Conservation (phyloP, 1,284 basidiomycete species). For the Xerocomus nothofagi region DNA sequence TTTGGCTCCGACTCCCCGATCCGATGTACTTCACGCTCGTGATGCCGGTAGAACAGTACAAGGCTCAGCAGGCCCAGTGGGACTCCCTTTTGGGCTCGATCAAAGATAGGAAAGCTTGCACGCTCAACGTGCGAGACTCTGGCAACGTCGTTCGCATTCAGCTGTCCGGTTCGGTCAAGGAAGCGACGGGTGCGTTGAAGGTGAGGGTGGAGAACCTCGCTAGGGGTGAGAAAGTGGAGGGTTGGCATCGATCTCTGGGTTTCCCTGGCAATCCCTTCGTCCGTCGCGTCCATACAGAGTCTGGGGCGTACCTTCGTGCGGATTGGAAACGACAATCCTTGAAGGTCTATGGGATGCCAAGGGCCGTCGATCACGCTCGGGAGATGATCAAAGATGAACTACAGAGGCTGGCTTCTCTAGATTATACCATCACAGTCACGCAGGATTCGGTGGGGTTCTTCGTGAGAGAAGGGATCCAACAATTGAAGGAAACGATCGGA, state of each 20-base stretch:
- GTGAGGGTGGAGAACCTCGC: slow-evolving; percentile 56
- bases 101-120: slow-evolving; percentile 34
- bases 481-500: slow-evolving; percentile 49
- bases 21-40: slow-evolving; percentile 48
- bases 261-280: slow-evolving; percentile 36
- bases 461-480: slow-evolving; percentile 45
- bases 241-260: slow-evolving; percentile 49
- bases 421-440: slow-evolving; percentile 40
- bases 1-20: slow-evolving; percentile 42
- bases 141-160: slow-evolving; percentile 27
- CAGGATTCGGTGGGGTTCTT: slow-evolving; percentile 46
- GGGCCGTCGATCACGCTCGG: slow-evolving; percentile 39
- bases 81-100: slow-evolving; percentile 38
- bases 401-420: slow-evolving; percentile 41
- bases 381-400: slow-evolving; percentile 44
- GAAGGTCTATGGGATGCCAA: slow-evolving; percentile 42
- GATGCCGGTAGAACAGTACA: slow-evolving; percentile 49
- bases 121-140: slow-evolving; percentile 22
- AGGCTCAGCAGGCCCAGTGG: slow-evolving; percentile 51
- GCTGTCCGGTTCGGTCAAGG: slow-evolving; percentile 41
- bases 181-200: slow-evolving; percentile 53
- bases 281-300: slow-evolving; percentile 34
- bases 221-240: slow-evolving; percentile 47
- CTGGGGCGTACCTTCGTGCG: slow-evolving; percentile 42
- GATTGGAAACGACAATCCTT: slow-evolving; percentile 44